Evolutionary conservation across 208 protist species (phyloP).

Genomic region (Ichthyophonus hoferi): DNA sequence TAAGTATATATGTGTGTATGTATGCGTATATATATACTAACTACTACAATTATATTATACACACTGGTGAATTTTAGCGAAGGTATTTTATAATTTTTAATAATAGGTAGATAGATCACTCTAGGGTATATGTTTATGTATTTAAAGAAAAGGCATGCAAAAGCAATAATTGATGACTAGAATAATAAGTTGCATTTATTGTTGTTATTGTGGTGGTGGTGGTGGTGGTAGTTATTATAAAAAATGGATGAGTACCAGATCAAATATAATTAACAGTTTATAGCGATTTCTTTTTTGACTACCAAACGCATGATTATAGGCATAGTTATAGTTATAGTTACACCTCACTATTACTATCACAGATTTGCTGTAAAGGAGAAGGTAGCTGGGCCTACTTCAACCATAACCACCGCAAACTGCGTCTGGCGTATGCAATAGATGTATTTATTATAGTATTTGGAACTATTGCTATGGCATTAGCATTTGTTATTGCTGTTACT

Average conservation of each 20-base stretch:
- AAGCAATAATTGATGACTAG: too few species aligned
- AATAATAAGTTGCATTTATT: neutral
- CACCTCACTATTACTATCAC: neutral
- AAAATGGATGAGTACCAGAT: neutral
- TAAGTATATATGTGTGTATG: neutral
- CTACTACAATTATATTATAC: neutral
- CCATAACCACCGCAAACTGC: neutral
- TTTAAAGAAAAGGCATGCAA: too few species aligned
- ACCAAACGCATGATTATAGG: neutral
- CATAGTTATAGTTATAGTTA: neutral
- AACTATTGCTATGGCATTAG: slow-evolving; percentile 6
- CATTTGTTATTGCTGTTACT: neutral
- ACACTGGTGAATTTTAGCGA: neutral
- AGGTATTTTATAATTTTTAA: too few species aligned
- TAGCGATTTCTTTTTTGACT: neutral
- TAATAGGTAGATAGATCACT: too few species aligned
- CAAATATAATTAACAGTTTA: neutral
- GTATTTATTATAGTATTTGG: slow-evolving; percentile 15
- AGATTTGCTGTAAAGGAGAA: neutral
- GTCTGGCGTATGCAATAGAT: neutral
- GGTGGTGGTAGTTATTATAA: neutral
- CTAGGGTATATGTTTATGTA: too few species aligned
- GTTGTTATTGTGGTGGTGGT: neutral
- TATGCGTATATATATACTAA: neutral
- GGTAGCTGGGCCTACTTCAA: slow-evolving; percentile 8